Evolutionary conservation across 1,139 yeast species (phyloP).

Genomic region (Geotrichum restrictum): DNA sequence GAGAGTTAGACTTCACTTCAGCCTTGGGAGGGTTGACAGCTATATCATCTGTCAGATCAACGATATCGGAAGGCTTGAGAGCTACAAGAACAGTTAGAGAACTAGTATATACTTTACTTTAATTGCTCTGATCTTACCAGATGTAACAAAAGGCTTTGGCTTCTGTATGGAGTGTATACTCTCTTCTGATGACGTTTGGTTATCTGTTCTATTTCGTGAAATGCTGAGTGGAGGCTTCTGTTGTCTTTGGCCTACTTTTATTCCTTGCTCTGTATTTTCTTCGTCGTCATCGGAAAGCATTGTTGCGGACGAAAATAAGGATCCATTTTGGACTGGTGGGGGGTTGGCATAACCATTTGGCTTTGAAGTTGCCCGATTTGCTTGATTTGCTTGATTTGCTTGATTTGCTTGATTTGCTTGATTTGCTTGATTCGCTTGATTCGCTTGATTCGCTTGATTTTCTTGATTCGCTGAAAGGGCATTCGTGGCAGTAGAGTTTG

Average conservation of each 20-base stretch:
- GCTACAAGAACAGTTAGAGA: neutral
- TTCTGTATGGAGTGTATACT: too few relatives aligned
- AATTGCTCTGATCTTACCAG: neutral
- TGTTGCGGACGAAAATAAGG: constrained; percentile 5
- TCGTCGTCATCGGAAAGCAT: neutral
- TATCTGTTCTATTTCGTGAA: neutral
- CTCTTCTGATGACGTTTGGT: neutral
- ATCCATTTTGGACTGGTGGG: neutral
- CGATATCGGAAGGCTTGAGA: constrained; percentile 3
- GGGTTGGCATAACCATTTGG: neutral
- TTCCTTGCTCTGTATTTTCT: too few relatives aligned
- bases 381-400: too few relatives aligned
- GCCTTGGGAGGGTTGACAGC: neutral
- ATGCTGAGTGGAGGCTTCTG: neutral
- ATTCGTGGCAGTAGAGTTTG: too few relatives aligned
- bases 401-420: too few relatives aligned
- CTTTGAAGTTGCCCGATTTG: too few relatives aligned
- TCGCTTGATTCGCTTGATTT: too few relatives aligned
- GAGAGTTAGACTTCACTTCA: neutral
- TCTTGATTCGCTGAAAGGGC: too few relatives aligned
- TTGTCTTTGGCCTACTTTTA: too few relatives aligned
- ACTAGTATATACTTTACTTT: too few relatives aligned
- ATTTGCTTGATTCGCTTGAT: too few relatives aligned
- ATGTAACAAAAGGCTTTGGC: too few relatives aligned
- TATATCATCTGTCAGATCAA: constrained; percentile 15